Conservation (phyloP, 768 basidiomycete genomes). For the Trametes maxima region DNA sequence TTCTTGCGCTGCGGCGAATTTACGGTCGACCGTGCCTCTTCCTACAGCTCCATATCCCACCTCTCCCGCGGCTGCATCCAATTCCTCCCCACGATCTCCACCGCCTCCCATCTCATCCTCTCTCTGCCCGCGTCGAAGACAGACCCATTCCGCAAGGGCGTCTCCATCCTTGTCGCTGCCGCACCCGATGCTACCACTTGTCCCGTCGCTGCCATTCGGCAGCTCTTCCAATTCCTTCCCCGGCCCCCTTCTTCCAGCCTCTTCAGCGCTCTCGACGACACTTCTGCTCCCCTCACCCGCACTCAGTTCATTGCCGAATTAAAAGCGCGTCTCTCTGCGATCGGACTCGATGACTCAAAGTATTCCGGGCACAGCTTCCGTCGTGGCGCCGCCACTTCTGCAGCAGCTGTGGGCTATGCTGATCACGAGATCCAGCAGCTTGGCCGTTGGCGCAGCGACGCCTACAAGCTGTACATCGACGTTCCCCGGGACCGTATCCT, state of each 20-base stretch:
- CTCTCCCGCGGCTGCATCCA: conserved; percentile 29
- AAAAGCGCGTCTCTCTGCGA: not conserved
- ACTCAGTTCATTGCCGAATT: not conserved
- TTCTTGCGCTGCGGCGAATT: conserved; percentile 31
- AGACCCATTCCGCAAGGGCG: not conserved
- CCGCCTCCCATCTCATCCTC: not conserved
- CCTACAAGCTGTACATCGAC: conserved; percentile 44
- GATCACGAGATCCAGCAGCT: conserved; percentile 42
- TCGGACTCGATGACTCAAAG: not conserved
- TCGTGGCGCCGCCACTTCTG: not conserved
- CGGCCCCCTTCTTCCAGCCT: not conserved
- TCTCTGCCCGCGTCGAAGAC: not conserved
- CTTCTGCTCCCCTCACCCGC: not conserved
- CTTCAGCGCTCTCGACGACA: not conserved
- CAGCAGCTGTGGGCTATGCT: not conserved
- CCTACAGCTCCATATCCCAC: conserved; percentile 21
- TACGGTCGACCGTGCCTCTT: conserved; percentile 14
- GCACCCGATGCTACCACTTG: not conserved
- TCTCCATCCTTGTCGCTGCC: not conserved
- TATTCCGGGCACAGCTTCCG: not conserved
- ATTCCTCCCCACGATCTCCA: conserved; percentile 30
- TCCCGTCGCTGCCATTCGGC: not conserved
- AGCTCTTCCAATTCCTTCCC: not conserved
- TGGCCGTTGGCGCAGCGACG: conserved; percentile 40
- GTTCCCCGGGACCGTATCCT: conserved; percentile 28